A percentile compares a stretch with the other conserved stretches of the same genome.
These are phyloP conservation scores for Zoysia japonica DNA, from an alignment of 176 grass and related monocot genomes.

Conservation along the genomic window DNA sequence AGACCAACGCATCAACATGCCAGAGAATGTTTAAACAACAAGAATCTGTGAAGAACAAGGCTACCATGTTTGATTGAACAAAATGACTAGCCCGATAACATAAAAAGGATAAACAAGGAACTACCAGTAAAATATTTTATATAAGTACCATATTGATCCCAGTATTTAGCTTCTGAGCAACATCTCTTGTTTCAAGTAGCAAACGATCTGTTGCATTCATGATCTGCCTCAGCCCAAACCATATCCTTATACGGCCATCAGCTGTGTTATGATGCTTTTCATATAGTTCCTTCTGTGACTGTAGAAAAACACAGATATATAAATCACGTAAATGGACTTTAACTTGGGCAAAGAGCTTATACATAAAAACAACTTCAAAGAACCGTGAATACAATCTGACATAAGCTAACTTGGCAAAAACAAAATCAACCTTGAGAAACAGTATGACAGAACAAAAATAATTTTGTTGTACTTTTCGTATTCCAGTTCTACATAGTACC, in stretches of 20 bases:
- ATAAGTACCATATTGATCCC: slow-evolving; percentile 92
- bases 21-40: neutral
- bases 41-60: neutral
- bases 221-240: slow-evolving; percentile 97
- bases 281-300: slow-evolving; percentile 85
- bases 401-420: slow-evolving; percentile 4
- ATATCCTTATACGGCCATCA: slow-evolving; percentile 84
- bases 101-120: slow-evolving; percentile 14
- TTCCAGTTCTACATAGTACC: neutral
- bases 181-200: slow-evolving; percentile 86
- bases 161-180: slow-evolving; percentile 71
- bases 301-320: slow-evolving; percentile 24
- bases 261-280: slow-evolving; percentile 84
- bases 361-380: slow-evolving; percentile 9
- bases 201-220: slow-evolving; percentile 87
- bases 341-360: slow-evolving; percentile 9
- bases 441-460: neutral
- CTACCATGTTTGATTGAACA: neutral
- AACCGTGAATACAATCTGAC: neutral
- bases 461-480: neutral
- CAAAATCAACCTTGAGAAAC: neutral
- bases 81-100: neutral
- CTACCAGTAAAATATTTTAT: slow-evolving; percentile 24
- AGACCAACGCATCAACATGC: neutral
- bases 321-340: neutral